Base-by-base conservation (phyloP, 2,329 filamentous ascomycete species). In the Fusarium cyanostomum region DNA sequence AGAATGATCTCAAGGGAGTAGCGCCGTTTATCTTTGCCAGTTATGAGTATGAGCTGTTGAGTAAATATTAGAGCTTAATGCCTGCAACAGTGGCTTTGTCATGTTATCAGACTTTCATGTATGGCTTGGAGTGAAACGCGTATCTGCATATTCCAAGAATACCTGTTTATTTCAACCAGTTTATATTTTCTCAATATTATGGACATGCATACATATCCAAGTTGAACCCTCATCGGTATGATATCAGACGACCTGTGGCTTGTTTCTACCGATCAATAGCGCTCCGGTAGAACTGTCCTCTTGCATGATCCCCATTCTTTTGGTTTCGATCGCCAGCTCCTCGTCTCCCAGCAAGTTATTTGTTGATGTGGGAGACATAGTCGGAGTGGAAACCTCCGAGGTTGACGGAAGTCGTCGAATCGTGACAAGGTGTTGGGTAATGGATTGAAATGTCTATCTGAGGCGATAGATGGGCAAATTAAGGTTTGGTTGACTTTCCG, bases 1-100 rank as follows among this genome's bases (percentile, higher is more conserved):
- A 71, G 52, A 69, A 69, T 15, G 66, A 71, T 31, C 46, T 71
- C 8, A 70, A 71, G 55, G 68, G 66, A 7, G 68, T 67, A 12
- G 62, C 69, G 2, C 69, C 68, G 1, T 71, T 71, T 30, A 15
- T 71, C 2, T 70, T 71, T 28, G 59, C 66, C 1, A 71, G 68
- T 53, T 70, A 69, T 21, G 69, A 71, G 31, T 70, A 53, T 8
- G 54, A 70, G 35, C 12, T 70, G 8, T 34, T 50, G 12, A 11
- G 31, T 18, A 41, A 38, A n/a, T 33, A 37, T 3, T 35, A 35
- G 21, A n/a, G 12, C 13, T 18, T 8, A 18, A 5, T 10, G 34
- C 21, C 21, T 21, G 21, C 21, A 21, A 21, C 21, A 21, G 21
- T 21, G 21, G 21, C 4, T 21, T 21, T 21, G 21, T 6, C 21